phyloP scores from a whole-genome alignment of 2,329 filamentous ascomycete species.

The Orbilia brochopaga region DNA sequence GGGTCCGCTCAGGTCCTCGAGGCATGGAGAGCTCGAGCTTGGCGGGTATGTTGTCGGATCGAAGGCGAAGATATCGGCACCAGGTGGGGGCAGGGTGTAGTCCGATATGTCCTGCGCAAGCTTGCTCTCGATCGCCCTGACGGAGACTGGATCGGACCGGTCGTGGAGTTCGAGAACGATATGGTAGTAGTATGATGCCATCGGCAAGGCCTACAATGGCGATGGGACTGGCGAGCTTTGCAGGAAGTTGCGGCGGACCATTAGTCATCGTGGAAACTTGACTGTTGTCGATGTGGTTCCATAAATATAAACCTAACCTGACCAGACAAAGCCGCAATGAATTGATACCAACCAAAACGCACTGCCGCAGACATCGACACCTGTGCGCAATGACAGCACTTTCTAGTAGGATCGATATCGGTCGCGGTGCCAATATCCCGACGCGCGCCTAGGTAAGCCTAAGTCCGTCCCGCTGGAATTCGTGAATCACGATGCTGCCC shows the following conservation, averaged over 20 bases:
- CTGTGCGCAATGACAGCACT: too few species aligned
- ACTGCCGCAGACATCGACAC: too few species aligned
- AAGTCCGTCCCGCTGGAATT: too few species aligned
- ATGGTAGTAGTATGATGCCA: slow-evolving; percentile 50
- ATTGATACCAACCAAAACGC: too few species aligned
- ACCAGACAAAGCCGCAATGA: too few species aligned
- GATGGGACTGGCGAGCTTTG: not conserved
- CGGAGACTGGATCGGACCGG: slow-evolving; percentile 23
- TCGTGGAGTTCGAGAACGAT: slow-evolving; percentile 36
- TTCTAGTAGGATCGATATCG: too few species aligned
- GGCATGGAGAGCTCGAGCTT: slow-evolving; percentile 14
- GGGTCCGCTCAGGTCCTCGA: slow-evolving; percentile 2
- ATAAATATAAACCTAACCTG: too few species aligned
- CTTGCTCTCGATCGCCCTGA: slow-evolving; percentile 19
- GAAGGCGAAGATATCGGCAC: slow-evolving; percentile 42
- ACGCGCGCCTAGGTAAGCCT: too few species aligned
- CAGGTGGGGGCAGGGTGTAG: slow-evolving; percentile 15
- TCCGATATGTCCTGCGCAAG: slow-evolving; percentile 18
- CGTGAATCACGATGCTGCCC: not conserved
- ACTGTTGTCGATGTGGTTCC: too few species aligned
- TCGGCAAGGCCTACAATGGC: not conserved
- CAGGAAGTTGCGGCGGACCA: too few species aligned
- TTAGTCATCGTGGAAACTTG: too few species aligned
- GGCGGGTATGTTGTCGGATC: slow-evolving; percentile 1
- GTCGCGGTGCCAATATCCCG: too few species aligned